Evolutionary conservation across 2,329 filamentous ascomycete species (phyloP), one percentile per base, ranked within the genome.

Genomic region (Trichoderma aggressivum): DNA sequence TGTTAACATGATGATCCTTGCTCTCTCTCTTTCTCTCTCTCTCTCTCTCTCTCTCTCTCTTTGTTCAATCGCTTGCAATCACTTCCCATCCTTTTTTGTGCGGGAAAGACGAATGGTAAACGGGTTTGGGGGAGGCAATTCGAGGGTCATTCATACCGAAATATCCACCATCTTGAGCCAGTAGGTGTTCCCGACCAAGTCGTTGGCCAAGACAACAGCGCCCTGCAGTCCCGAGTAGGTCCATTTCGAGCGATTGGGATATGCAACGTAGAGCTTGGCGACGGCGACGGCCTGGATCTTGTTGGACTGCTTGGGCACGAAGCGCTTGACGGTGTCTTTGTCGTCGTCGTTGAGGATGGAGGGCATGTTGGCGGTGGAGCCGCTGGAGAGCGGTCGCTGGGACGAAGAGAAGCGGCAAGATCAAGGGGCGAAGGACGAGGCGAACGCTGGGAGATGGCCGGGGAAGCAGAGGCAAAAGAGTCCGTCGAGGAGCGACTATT

Each of bases 131-230:
- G 59, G 59, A 55, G 70, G 58, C 56, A 66, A 61, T 76, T 64
- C 70, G 70, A 70, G 60, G 39, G 39, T 36, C 5, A 71, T 11
- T 71, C 76, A 69, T 86, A 97, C 94, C 80, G 94, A 98, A 70
- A 99, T 90, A 81, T 99, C 96, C 65, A 99, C 96, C 83, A 99
- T 86, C 85, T 99, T 99, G 76, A 99, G 85, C 94, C 95, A 99
- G 82, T 94, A 97, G 1, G 96, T 98, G 81, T 97, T 92, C 75
- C 96, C 96, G 32, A 98, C 94, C 50, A 97, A 84, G 80, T 99
- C 96, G 81, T 98, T 97, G 75, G 94, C 92, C 74, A 99, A 89
- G 67, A 98, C 95, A 43, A 91, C 89, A 64, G 96, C 96, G 67
- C 96, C 96, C 81, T 98, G 96, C 59, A 98, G 83, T 16, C 95